Percentiles rank a stretch among this genome's conserved stretches.
Conservation (phyloP, 1,284 basidiomycete genomes). For the Vanrija sp. region DNA sequence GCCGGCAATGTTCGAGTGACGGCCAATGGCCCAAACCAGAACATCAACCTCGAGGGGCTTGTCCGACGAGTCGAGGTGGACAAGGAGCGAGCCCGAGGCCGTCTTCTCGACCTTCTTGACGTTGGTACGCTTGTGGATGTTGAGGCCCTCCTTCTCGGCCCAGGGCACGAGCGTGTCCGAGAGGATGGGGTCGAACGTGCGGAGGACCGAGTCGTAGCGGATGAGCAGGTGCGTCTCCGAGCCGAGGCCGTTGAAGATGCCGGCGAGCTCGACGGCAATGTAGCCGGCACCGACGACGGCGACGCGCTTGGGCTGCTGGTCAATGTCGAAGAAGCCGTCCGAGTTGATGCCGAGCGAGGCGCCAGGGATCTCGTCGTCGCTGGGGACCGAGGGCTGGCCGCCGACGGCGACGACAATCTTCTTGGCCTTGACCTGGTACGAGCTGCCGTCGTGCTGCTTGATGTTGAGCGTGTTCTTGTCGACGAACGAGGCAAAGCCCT, state of each 20-base stretch:
- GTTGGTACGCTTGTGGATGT: constrained; percentile 74
- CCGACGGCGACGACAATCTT: constrained; percentile 82
- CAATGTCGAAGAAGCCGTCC: constrained; percentile 93
- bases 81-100: constrained; percentile 60
- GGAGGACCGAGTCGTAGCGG: constrained; percentile 80
- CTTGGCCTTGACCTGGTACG: constrained; percentile 67
- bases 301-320: constrained; percentile 84
- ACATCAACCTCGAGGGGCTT: constrained; percentile 78
- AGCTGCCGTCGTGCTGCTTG: constrained; percentile 57
- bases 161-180: constrained; percentile 85
- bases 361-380: constrained; percentile 78
- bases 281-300: constrained; percentile 95
- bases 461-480: constrained; percentile 66
- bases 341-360: constrained; percentile 85
- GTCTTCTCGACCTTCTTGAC: constrained; percentile 71
- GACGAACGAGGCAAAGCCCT: constrained; percentile 70
- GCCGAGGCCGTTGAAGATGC: constrained; percentile 80
- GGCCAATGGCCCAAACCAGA: constrained; percentile 92
- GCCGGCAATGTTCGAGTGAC: constrained; percentile 71
- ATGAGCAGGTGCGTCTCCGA: constrained; percentile 89
- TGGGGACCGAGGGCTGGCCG: constrained; percentile 75
- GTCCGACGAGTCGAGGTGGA: constrained; percentile 64
- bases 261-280: constrained; percentile 92
- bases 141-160: constrained; percentile 77
- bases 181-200: constrained; percentile 86